Base-by-base conservation (phyloP, 495 filamentous ascomycete species). In the Talaromyces ruber region DNA sequence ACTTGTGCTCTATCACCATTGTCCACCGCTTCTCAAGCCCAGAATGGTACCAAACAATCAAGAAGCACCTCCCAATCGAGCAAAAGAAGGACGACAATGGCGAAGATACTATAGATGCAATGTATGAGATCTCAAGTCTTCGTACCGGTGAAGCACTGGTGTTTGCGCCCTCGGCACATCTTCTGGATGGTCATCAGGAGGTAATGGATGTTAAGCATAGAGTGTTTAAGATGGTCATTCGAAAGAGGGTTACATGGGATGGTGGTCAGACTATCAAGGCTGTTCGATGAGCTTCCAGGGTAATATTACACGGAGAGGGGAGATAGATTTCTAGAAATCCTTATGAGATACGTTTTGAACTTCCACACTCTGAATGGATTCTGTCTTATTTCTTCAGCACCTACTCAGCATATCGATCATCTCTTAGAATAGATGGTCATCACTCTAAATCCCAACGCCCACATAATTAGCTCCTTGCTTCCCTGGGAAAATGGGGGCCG, bases 11-110 rank as follows among this genome's bases (percentile, higher is more conserved):
- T 28, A 74, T 89, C 43, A 90, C 87, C 1, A 79, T 92, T 56
- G 81, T 92, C 1, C 90, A 93, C 67, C 78, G 87, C 16, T 92
- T 92, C 66, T 84, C 81, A 0, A 86, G 82, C n/a, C 88, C 88
- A 0, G 81, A 81, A 6, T 93, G 89, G 90, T 75, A 89, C 45
- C 65, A 61, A 1, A 72, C 77, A 6, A 78, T 93, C 62, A 73
- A 77, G 39, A 75, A 75, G 8, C 89, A 92, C 66, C 64, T 94
- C 2, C 84, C 85, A 0, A 83, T 74, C 0, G 71, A 28, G 6
- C 22, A 43, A 37, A 47, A 45, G 24, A 24, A 29, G 18, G 60
- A 68, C 9, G 53, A n/a, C 22, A 51, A 32, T 16, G 54, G 18
- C 8, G 16, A 25, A 64, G 66, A 7, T 61, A 32, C 54, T 67